Evolutionary conservation across 2,329 filamentous ascomycete genomes (phyloP), one percentile per base, ranked within the genome.

Genomic region (Sordariomycetes sp.): DNA sequence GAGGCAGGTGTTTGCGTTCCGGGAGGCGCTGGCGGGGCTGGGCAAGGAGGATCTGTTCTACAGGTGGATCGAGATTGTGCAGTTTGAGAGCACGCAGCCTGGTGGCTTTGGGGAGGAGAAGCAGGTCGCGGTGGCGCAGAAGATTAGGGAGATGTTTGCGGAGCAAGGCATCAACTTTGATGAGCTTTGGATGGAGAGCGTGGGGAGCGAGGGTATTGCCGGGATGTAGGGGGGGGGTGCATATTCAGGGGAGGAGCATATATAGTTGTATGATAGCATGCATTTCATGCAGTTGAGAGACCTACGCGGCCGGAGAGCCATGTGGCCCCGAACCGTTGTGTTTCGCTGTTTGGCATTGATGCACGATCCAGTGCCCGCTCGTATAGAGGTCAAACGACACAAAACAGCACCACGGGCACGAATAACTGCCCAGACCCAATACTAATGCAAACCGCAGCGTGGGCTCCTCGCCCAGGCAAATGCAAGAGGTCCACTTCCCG

Each of bases 1-100:
- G 62, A 80, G 84, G 61, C 89, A 94, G 70, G 85, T 96, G 10
- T 81, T 94, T 61, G 78, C 80, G 2, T 95, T 96, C 68, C 85
- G 89, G 64, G 86, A 94, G 51, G 83, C 84, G 22, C 76, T 96
- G 63, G 78, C 80, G 1, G 78, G 78, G 2, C 76, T 94, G 69
- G 90, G 87, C 51, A 95, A 96, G 71, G 91, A 96, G 69, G 84
- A 87, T 61, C 69, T 96, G 56, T 96, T 96, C 73, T 96, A 88
- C 73, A 82, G 86, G 57, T 96, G 90, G 90, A 88, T 96, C 54
- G 91, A 96, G 73, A 80, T 95, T 66, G 84, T 96, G 54, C 90
- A 96, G 71, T 95, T 84, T 65, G 90, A 96, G 71, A 86, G 88
- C 50, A 86, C 84, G 39, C 80, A 81, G 62, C 87, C 90, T 0